Conservation (phyloP, 441 rosid species). For the Geranium incanum region DNA sequence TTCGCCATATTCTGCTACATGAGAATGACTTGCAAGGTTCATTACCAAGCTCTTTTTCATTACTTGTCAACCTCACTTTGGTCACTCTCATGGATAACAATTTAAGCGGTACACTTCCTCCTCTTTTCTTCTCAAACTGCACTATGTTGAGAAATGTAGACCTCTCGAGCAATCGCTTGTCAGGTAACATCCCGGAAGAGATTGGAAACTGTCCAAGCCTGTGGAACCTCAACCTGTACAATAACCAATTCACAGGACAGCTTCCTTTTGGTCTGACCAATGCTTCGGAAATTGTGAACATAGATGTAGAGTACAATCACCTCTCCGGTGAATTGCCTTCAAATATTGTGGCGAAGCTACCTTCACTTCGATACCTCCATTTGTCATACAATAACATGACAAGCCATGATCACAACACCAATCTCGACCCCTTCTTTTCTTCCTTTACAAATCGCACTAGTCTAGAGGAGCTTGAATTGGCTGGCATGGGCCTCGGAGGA, state of each 20-base stretch:
- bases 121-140: slow-evolving; percentile 44
- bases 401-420: slow-evolving; percentile 38
- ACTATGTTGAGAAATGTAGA: slow-evolving; percentile 34
- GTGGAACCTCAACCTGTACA: slow-evolving; percentile 34
- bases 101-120: slow-evolving; percentile 34
- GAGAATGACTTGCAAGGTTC: slow-evolving; percentile 26
- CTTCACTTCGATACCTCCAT: slow-evolving; percentile 22
- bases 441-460: slow-evolving; percentile 38
- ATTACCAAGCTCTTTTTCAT: slow-evolving; percentile 30
- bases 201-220: slow-evolving; percentile 33
- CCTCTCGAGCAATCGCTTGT: slow-evolving; percentile 32
- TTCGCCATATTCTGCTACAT: slow-evolving; percentile 15
- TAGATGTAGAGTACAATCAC: slow-evolving; percentile 40
- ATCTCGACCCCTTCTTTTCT: slow-evolving; percentile 40
- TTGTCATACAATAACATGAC: slow-evolving; percentile 38
- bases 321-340: slow-evolving; percentile 41
- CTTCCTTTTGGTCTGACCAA: slow-evolving; percentile 39
- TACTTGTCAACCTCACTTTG: slow-evolving; percentile 23
- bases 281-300: slow-evolving; percentile 20
- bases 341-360: slow-evolving; percentile 28
- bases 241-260: slow-evolving; percentile 36
- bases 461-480: slow-evolving; percentile 41
- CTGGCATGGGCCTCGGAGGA: slow-evolving; percentile 47
- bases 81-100: slow-evolving; percentile 21
- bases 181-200: slow-evolving; percentile 33